Percentiles rank a stretch among this genome's conserved stretches.
phyloP scores from a whole-genome alignment of 371 early-diverging fungal species.

The Syncephalastrum monosporum region DNA sequence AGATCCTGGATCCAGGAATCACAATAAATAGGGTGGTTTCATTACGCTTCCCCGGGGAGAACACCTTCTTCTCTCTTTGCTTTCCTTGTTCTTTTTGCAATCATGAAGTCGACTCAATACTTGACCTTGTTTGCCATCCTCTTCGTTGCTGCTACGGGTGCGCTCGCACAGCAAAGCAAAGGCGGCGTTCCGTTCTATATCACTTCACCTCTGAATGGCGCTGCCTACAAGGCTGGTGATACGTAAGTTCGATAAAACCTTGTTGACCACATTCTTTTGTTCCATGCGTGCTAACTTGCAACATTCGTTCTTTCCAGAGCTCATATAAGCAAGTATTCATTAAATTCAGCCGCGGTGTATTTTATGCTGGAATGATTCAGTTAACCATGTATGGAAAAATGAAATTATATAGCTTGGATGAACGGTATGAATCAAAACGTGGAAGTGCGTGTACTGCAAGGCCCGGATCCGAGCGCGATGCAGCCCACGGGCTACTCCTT shows the following conservation, averaged over 20 bases:
- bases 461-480: conserved; percentile 5
- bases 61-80: not conserved
- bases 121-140: conserved; percentile 3
- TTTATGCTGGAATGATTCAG: too few species aligned
- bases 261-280: too few species aligned
- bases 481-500: conserved; percentile 11
- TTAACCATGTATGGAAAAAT: too few species aligned
- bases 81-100: not conserved
- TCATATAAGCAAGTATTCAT: too few species aligned
- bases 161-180: conserved; percentile 3
- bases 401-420: conserved; percentile 13
- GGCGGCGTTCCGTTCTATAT: conserved; percentile 12
- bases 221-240: conserved; percentile 8
- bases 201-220: conserved; percentile 11
- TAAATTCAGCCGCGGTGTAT: too few species aligned
- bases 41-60: not conserved
- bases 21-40: not conserved
- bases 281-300: too few species aligned
- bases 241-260: conserved; percentile 6
- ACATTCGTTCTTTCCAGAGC: too few species aligned
- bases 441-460: conserved; percentile 12
- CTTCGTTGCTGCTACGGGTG: conserved; percentile 7
- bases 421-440: conserved; percentile 14
- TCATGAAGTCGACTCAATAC: conserved; percentile 5
- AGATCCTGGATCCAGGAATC: too few species aligned